Conservation (phyloP, 345 rosid species). For the Eucalyptus coolabah region DNA sequence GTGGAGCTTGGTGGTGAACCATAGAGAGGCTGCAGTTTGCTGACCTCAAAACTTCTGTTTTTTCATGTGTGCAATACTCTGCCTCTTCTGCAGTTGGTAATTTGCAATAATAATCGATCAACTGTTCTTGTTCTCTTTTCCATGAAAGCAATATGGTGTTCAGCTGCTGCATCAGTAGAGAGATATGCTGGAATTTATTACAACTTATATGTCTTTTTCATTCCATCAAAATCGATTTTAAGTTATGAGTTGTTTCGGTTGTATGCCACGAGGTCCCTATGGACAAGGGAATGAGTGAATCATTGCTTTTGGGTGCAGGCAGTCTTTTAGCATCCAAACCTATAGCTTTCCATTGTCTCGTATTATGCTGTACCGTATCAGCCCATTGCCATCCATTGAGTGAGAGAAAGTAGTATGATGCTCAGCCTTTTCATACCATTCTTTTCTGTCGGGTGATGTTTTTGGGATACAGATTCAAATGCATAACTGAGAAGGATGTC, state of each 20-base stretch:
- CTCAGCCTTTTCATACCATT: background rate
- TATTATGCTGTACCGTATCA: background rate
- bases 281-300: constrained; percentile 1
- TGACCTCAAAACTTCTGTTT: background rate
- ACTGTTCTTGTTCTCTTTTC: background rate
- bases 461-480: background rate
- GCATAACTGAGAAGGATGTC: background rate
- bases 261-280: background rate
- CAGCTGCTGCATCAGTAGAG: background rate
- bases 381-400: background rate
- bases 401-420: background rate
- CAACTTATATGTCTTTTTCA: background rate
- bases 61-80: background rate
- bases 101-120: background rate
- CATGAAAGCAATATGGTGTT: background rate
- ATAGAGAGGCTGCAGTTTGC: background rate
- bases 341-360: background rate
- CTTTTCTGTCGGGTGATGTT: background rate
- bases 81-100: background rate
- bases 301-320: background rate
- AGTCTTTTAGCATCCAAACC: background rate
- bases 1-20: constrained; percentile 98
- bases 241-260: background rate
- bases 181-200: background rate
- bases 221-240: background rate